phyloP scores from a whole-genome alignment of 202 grass and related monocot species.

The Musa balbisiana region DNA sequence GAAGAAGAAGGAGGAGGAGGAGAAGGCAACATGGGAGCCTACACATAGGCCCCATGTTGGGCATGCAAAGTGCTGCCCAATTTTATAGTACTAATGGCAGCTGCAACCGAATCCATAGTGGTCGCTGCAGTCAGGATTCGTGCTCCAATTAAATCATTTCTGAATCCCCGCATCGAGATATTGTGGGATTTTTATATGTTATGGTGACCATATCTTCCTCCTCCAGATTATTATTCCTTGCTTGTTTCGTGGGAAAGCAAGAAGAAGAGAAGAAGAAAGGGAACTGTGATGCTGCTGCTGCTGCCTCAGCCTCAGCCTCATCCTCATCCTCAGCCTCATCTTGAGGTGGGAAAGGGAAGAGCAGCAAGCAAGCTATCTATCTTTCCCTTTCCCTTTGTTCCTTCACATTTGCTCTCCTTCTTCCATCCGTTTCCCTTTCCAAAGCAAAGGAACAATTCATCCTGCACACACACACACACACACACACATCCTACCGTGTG shows the following conservation, averaged over 20 bases:
- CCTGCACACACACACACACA: no score
- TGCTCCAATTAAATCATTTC: conserved; percentile 8
- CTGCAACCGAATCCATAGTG: conserved; percentile 8
- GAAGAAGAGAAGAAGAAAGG: background rate
- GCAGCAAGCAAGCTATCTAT: no score
- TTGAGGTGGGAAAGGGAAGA: no score
- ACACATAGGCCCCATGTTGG: conserved; percentile 5
- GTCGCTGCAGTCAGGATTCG: background rate
- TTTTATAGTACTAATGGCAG: conserved; percentile 9
- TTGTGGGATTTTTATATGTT: background rate
- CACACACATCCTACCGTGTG: no score
- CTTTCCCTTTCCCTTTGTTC: no score
- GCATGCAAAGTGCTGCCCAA: conserved; percentile 36
- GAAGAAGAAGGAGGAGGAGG: background rate
- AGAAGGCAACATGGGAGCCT: background rate
- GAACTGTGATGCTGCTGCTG: background rate
- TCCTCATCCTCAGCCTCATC: no score
- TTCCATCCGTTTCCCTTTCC: background rate
- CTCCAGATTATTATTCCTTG: background rate
- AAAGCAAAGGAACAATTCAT: background rate
- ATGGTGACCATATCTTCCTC: background rate
- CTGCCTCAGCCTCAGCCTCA: no score
- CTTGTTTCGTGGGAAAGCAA: background rate
- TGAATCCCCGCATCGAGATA: conserved; percentile 12
- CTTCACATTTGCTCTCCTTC: no score